Base-by-base conservation (phyloP, 2,329 filamentous ascomycete species). In the Cladosporium sphaerospermum region DNA sequence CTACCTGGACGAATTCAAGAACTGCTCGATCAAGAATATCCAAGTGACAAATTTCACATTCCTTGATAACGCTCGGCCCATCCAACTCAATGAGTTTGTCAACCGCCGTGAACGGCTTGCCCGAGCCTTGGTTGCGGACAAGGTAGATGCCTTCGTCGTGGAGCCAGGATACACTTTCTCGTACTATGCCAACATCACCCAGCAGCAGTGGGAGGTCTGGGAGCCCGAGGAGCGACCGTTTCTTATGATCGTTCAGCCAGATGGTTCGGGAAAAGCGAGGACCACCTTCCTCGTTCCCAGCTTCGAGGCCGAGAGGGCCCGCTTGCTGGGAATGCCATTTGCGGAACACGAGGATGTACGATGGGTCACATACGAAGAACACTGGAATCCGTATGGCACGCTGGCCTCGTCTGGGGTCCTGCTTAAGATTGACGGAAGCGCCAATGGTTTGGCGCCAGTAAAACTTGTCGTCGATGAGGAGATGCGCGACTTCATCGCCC, bases 111-210 rank as follows among this genome's bases (percentile, higher is more conserved):
- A 83, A 53, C 73, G 75, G n/a, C 70, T 85, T 1, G 82, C 81
- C 1, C 62, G 67, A 53, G 81, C 81, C 8, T 67, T 85, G n/a
- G 68, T 71, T 9, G 67, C 66, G 0, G 77, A 80, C 40, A 69
- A 67, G 1, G 66, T 77, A 1, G 80, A 83, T 63, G 81, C 79
- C 0, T 85, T 85, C 57, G 70, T 83, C 2, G 70, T 83, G 1
- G 82, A 85, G 61, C 82, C 82, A 1, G 82, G 82, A 2, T 84
- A 83, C 61, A 82, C 80, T 0, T 84, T 84, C 58, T 77, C 81
- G 67, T 82, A 84, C 64, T 85, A 83, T 61, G 81, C 74, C 44
- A 84, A 85, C 60, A 73, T 81, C 40, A 82, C 78, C 1, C 81
- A 84, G 61, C 64, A 63, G 0, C 77, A 84, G 55, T 84, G 81